These are phyloP conservation scores for Polytrichum commune DNA, from an alignment of 225 moss, liverwort and hornwort species.

Conservation along the genomic window DNA sequence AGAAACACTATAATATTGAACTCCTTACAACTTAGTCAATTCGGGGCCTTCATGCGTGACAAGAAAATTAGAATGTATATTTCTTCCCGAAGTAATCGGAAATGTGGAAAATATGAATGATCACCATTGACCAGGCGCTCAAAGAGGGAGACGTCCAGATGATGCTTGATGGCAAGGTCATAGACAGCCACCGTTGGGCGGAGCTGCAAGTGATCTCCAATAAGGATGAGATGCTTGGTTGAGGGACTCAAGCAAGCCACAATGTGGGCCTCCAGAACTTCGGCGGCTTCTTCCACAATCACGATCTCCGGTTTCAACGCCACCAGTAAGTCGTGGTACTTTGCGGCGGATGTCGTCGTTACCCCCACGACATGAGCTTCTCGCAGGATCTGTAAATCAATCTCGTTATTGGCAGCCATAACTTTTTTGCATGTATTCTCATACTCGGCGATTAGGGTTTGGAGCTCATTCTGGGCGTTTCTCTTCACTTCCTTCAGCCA, in stretches of 20 bases:
- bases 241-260: constrained; percentile 28
- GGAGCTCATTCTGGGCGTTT: constrained; percentile 1
- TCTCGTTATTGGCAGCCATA: constrained; percentile 25
- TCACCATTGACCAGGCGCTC: constrained; percentile 35
- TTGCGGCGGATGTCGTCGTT: constrained; percentile 44
- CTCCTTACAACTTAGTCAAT: neutral
- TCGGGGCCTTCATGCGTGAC: neutral
- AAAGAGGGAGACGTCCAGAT: constrained; percentile 54
- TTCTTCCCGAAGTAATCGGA: neutral
- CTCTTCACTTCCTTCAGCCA: constrained; percentile 30
- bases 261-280: constrained; percentile 43
- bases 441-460: constrained; percentile 9
- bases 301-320: constrained; percentile 42
- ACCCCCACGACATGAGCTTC: constrained; percentile 42
- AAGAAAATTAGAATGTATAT: neutral
- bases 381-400: constrained; percentile 25
- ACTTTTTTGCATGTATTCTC: constrained; percentile 20
- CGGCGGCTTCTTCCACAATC: constrained; percentile 56
- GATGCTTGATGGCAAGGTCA: constrained; percentile 14
- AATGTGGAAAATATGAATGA: neutral
- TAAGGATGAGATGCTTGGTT: constrained; percentile 42
- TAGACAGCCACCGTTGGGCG: constrained; percentile 42
- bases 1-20: too few relatives aligned
- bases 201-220: constrained; percentile 51
- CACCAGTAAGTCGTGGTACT: constrained; percentile 25